A percentile compares a stretch with the other conserved stretches of the same genome.
Evolutionary conservation across 305 asterid genomes (phyloP).

Genomic region (Fraxinus ornus): DNA sequence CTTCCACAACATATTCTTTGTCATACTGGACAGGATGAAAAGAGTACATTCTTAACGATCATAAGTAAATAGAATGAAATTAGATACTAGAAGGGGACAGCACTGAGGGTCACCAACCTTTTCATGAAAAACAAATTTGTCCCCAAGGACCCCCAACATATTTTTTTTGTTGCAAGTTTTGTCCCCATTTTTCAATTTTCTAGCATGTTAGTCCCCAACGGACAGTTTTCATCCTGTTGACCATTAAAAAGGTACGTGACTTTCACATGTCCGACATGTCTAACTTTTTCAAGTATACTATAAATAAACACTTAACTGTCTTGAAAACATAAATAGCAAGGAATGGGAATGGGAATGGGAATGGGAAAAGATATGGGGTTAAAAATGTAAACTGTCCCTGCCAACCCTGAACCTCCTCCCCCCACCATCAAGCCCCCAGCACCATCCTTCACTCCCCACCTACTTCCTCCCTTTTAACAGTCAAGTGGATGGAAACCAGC

Average conservation of each 20-base stretch:
- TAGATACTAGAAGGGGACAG: neutral
- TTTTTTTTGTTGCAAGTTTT: neutral
- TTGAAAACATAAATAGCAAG: neutral
- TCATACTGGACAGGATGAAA: constrained; percentile 64
- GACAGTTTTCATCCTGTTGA: neutral
- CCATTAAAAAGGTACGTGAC: neutral
- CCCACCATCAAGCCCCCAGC: neutral
- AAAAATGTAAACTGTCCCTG: neutral
- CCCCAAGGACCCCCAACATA: neutral
- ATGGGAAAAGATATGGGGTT: neutral
- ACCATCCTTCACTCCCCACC: neutral
- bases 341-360: too few relatives aligned
- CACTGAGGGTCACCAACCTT: neutral
- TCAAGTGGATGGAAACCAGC: neutral
- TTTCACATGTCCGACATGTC: neutral
- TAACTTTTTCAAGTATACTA: neutral
- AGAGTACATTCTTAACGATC: constrained; percentile 14
- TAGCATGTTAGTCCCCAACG: neutral
- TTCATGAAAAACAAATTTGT: neutral
- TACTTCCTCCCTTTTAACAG: neutral
- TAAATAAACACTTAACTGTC: neutral
- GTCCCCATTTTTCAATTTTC: neutral
- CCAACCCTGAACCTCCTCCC: neutral
- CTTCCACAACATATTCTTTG: constrained; percentile 75
- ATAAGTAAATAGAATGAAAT: constrained; percentile 18